Evolutionary conservation across 306 rosid genomes (phyloP).

Genomic region (Citrullus colocynthis): DNA sequence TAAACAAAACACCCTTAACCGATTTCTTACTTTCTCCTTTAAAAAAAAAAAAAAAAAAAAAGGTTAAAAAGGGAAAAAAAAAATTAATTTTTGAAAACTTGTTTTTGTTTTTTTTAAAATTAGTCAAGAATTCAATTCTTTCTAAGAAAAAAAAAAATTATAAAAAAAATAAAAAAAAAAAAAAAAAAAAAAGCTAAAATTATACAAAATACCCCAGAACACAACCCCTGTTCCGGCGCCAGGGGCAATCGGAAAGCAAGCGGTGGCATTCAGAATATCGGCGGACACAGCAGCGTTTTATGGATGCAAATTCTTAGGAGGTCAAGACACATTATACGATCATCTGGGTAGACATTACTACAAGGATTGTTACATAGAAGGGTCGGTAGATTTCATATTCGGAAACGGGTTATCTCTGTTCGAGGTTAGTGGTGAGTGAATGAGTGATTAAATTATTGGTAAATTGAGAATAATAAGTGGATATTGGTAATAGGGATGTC

Average conservation of each 20-base stretch:
- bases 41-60: too few species aligned
- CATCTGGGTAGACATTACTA: slow-evolving; percentile 87
- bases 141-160: too few species aligned
- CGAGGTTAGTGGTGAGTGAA: slow-evolving; percentile 17
- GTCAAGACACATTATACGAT: slow-evolving; percentile 88
- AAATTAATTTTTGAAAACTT: too few species aligned
- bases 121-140: too few species aligned
- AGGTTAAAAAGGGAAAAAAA: too few species aligned
- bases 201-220: not conserved
- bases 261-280: slow-evolving; percentile 89
- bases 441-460: too few species aligned
- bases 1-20: not conserved
- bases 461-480: too few species aligned
- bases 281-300: slow-evolving; percentile 73
- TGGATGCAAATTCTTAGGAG: slow-evolving; percentile 82
- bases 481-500: slow-evolving; percentile 46
- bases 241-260: slow-evolving; percentile 78
- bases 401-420: slow-evolving; percentile 76
- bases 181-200: too few species aligned
- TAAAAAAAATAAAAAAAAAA: too few species aligned
- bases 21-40: too few species aligned
- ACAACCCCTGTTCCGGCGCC: slow-evolving; percentile 61
- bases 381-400: slow-evolving; percentile 98
- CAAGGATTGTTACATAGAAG: slow-evolving; percentile 90
- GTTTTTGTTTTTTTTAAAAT: too few species aligned